Base-by-base conservation (phyloP, 768 basidiomycete genomes). In the Suillus hirtellus region DNA sequence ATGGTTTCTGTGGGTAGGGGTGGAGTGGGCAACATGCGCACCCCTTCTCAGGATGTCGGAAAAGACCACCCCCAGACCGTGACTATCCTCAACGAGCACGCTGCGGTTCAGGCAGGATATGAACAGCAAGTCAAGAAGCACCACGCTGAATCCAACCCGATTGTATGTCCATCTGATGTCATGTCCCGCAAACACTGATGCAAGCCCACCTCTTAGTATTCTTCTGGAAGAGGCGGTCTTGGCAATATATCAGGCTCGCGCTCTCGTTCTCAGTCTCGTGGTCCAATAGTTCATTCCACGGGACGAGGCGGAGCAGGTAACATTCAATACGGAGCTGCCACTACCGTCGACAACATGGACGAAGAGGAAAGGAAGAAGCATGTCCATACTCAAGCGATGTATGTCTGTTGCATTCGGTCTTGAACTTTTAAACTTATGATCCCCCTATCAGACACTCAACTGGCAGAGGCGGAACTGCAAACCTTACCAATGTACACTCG, bases 11-110 rank as follows among this genome's bases (percentile, higher is more conserved):
- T 83, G 49, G 94, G 94, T 12, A 86, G 93, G 59, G 93, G 94
- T 34, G 94, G 94, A 17, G 84, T 84, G 9, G 94, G 93, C 10
- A 96, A 96, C 80, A 87, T 95, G 59, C 87, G 90, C 62, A 89
- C 92, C 2, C 88, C 87, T 1, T 92, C 91, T 27, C 84, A 87
- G 42, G 88, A 86, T 60, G 59, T 74, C 63, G 56, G 62, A 12
- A 69, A 66, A 42, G 61, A 65, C 37, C 53, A 65, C 21, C 69
- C 73, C 1, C 66, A 68, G 43, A 69, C 72, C 7, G 68, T 68
- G 19, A 63, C 72, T 15, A 76, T 74, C 54, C 68, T 76, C 1
- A 47, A 69, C 1, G 75, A 76, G 24, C 69, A 76, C 12, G 59
- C 52, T 49, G 34, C 62, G 50, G 56, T 63, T 53, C 67, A 78